phyloP scores from a whole-genome alignment of 116 monocot species.

The Phalaenopsis hybrid region DNA sequence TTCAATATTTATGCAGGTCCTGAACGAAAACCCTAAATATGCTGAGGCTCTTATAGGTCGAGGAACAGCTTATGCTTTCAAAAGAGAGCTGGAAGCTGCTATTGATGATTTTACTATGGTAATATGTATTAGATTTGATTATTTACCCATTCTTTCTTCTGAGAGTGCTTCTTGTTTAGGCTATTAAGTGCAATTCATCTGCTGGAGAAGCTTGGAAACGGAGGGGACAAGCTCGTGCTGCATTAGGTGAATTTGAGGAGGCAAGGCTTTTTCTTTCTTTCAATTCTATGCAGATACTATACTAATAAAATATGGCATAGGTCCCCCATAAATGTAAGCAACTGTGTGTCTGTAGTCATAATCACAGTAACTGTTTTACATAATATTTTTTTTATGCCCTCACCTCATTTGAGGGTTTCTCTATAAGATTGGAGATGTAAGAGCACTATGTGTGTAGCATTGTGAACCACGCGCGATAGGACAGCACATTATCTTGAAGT shows the following conservation, averaged over 20 bases:
- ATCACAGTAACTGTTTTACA: too few species aligned
- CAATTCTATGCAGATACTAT: too few species aligned
- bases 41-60: constrained; percentile 90
- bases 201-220: constrained; percentile 95
- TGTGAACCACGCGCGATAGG: too few species aligned
- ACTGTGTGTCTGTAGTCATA: too few species aligned
- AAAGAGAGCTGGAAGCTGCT: constrained; percentile 82
- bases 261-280: constrained; percentile 18
- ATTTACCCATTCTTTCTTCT: not conserved
- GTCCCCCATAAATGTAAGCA: too few species aligned
- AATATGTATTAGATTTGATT: constrained; percentile 6
- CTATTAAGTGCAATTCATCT: constrained; percentile 65
- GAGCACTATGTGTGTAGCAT: too few species aligned
- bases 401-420: too few species aligned
- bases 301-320: too few species aligned
- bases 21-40: constrained; percentile 72
- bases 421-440: too few species aligned
- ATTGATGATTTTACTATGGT: constrained; percentile 93
- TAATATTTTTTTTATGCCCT: too few species aligned
- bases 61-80: constrained; percentile 90
- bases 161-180: constrained; percentile 27
- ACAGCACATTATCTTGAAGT: too few species aligned
- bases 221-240: constrained; percentile 89
- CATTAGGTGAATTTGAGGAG: constrained; percentile 68
- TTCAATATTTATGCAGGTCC: constrained; percentile 36